Base-by-base conservation (phyloP, 2,329 filamentous ascomycete species). In the Penicillium sp. region DNA sequence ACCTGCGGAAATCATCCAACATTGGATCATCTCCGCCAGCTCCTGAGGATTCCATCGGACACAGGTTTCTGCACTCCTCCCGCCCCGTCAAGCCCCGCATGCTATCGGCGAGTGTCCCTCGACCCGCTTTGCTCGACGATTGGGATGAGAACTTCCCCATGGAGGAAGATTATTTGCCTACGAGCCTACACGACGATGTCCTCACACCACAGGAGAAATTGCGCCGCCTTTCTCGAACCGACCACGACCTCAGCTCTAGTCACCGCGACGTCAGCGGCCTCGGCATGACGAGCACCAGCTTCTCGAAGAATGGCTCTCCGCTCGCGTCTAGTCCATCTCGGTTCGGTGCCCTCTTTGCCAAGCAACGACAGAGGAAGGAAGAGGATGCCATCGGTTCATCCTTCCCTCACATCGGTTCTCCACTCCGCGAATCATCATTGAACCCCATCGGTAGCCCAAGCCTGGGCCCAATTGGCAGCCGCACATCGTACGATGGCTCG, bases 121-220 rank as follows among this genome's bases (percentile, higher is more conserved):
- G 74, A 60, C 77, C 79, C 1, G 75, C 78, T 8, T 79, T 76
- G 20, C 74, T 82, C 17, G 84, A 87, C 65, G 85, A 87, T 54
- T 87, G 85, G 81, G 77, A 88, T 71, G 76, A 88, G 57, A 77
- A 83, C 57, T 95, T 96, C 69, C 85, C 89, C 34, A 94, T 95
- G 68, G 91, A 96, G 74, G 93, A 96, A 70, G 92, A 96, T 70
- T 91, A 95, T 69, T 82, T 98, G 10, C 95, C 94, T 0, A 90
- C 83, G 31, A 86, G 82, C 57, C 74, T 89, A 48, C 85, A 86
- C 63, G 86, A 89, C 64, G 81, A 89, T 68, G 80, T 88, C 14
- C 79, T 88, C 37, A 86, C 84, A 0, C 85, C 86, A 0, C 84
- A 87, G 64, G 85, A 87, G 68, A 83, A 83, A 67, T 81, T 84